phyloP scores from a whole-genome alignment of 352 stramenopile species.

The Pythium coloratum region DNA sequence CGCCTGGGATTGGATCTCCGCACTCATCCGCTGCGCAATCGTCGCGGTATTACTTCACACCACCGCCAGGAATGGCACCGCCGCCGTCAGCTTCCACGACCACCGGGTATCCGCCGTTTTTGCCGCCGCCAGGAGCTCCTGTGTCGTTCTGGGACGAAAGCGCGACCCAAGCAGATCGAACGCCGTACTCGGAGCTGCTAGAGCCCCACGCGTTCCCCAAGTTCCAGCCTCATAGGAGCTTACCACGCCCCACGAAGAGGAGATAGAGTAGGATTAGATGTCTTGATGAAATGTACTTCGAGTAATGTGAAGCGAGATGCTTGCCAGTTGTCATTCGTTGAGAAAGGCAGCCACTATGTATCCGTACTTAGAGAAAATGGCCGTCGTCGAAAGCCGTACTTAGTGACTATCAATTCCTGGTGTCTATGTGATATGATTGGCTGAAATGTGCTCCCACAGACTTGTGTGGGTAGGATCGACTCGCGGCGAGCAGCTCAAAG shows the following conservation, averaged over 20 bases:
- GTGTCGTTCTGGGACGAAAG: conserved; percentile 25
- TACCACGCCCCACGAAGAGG: neutral
- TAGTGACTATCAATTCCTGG: conserved; percentile 14
- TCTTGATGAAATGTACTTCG: neutral
- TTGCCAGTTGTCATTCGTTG: neutral
- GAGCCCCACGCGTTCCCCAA: conserved; percentile 12
- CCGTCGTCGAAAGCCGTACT: conserved; percentile 11
- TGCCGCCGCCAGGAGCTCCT: conserved; percentile 18
- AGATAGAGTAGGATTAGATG: neutral
- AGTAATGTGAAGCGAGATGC: neutral
- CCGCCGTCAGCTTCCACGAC: conserved; percentile 2
- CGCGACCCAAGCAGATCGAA: neutral
- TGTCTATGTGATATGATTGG: conserved; percentile 17
- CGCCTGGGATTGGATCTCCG: neutral
- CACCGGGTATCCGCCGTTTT: conserved; percentile 23
- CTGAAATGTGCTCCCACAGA: conserved; percentile 6
- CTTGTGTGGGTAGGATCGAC: conserved; percentile 31
- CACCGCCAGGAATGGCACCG: conserved; percentile 7
- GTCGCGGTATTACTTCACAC: conserved; percentile 57
- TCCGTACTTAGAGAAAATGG: conserved; percentile 2
- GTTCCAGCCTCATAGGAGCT: conserved; percentile 10
- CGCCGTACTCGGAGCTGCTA: conserved; percentile 1
- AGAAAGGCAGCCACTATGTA: neutral
- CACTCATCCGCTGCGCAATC: neutral
- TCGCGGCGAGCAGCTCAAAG: conserved; percentile 20